Conservation (phyloP, 2,329 filamentous ascomycete genomes). For the Fusarium globosum region DNA sequence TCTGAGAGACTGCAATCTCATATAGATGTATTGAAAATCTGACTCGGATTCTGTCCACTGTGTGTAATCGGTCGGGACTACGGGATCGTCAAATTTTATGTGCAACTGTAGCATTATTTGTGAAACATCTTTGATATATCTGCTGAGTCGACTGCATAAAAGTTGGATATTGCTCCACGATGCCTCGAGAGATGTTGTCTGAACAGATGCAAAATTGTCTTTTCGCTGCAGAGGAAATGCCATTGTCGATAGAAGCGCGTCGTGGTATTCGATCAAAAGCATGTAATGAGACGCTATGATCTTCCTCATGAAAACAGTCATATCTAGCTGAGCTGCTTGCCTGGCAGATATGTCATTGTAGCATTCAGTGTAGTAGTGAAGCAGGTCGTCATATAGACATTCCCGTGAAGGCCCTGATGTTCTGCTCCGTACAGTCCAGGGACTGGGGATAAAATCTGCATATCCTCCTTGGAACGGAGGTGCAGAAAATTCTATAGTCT, state of each 20-base stretch:
- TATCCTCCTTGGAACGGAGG: constrained; percentile 6
- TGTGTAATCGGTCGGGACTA: neutral
- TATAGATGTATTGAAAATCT: constrained; percentile 1
- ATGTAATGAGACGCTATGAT: constrained; percentile 1
- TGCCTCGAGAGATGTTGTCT: constrained; percentile 6
- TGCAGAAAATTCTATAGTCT: neutral
- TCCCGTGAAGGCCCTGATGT: neutral
- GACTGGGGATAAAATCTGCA: neutral
- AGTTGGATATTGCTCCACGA: constrained; percentile 9
- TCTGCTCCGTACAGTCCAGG: neutral
- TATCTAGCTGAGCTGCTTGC: neutral
- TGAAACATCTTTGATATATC: constrained; percentile 7
- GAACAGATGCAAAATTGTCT: constrained; percentile 4
- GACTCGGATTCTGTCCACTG: constrained; percentile 4
- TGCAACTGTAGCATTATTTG: constrained; percentile 7
- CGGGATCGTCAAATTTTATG: neutral
- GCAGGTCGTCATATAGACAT: neutral
- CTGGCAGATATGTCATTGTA: neutral
- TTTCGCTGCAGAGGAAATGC: constrained; percentile 2
- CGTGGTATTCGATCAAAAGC: constrained; percentile 5
- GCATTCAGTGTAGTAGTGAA: constrained; percentile 2
- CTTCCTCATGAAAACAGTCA: constrained; percentile 5
- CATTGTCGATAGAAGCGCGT: constrained; percentile 6
- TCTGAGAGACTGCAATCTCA: constrained; percentile 4
- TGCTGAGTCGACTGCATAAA: constrained; percentile 1